phyloP scores from a whole-genome alignment of 164 flowering plant genomes.

The Magnolia sinica region DNA sequence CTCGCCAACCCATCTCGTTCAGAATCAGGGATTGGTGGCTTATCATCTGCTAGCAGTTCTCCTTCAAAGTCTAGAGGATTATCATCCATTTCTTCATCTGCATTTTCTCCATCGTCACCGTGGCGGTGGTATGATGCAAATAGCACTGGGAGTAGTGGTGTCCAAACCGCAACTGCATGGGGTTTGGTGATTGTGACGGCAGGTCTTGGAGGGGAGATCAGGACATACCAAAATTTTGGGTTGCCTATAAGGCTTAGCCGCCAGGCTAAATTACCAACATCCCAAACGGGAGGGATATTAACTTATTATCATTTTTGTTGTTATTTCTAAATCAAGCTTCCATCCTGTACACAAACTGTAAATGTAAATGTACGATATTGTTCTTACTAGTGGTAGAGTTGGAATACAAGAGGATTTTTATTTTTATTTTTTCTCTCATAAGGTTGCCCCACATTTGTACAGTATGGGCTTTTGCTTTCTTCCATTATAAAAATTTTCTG shows the following conservation, averaged over 20 bases:
- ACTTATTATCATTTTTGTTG: too few relatives aligned
- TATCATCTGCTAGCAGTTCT: conserved; percentile 33
- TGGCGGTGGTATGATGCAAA: conserved; percentile 15
- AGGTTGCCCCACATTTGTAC: too few relatives aligned
- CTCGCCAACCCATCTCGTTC: conserved; percentile 25
- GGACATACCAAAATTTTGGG: conserved; percentile 86
- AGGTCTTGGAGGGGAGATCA: conserved; percentile 70
- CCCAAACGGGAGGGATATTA: not conserved
- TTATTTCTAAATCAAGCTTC: too few relatives aligned
- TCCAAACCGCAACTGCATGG: conserved; percentile 68
- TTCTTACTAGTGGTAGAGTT: too few relatives aligned
- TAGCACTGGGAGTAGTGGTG: not conserved
- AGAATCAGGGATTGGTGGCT: conserved; percentile 37
- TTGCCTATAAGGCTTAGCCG: conserved; percentile 64
- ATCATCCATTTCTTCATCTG: conserved; percentile 14
- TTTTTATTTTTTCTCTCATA: too few relatives aligned
- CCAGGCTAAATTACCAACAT: conserved; percentile 20
- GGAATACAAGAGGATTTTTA: too few relatives aligned
- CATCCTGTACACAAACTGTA: too few relatives aligned
- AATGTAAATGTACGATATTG: too few relatives aligned
- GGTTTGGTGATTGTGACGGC: conserved; percentile 89
- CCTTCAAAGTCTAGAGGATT: conserved; percentile 29
- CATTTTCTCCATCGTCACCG: conserved; percentile 13
- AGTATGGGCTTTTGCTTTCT: too few relatives aligned
- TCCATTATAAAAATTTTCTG: too few relatives aligned